Conservation (phyloP, 192 early-diverging fungal species). For the Irineochytrium annulatum region DNA sequence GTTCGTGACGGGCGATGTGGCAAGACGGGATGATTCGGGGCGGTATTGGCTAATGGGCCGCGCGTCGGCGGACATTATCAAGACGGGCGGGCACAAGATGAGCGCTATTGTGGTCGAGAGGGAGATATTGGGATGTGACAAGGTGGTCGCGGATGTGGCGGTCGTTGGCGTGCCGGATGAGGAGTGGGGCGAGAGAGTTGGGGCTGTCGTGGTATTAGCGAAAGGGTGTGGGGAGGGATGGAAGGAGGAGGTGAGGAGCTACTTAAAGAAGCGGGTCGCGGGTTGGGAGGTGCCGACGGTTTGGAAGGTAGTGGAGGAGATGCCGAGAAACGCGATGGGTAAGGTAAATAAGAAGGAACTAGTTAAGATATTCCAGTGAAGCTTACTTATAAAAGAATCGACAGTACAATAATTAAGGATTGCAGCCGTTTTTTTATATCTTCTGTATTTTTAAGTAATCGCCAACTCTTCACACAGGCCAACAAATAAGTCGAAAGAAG, state of each 20-base stretch:
- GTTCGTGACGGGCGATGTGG: constrained; percentile 29
- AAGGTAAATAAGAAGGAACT: constrained; percentile 85
- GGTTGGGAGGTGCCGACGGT: constrained; percentile 71
- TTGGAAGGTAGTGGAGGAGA: constrained; percentile 41
- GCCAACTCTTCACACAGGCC: too few species aligned
- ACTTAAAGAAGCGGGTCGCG: constrained; percentile 62
- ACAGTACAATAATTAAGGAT: too few species aligned
- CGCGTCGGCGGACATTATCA: constrained; percentile 79
- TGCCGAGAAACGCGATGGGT: constrained; percentile 85
- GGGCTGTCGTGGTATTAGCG: constrained; percentile 58
- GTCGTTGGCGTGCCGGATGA: constrained; percentile 69
- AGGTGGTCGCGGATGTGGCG: constrained; percentile 62
- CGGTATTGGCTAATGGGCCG: constrained; percentile 30
- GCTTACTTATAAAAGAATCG: too few species aligned
- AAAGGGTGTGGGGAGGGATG: constrained; percentile 1
- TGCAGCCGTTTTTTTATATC: too few species aligned
- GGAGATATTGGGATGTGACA: constrained; percentile 57
- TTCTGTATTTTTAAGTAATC: too few species aligned
- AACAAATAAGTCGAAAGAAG: too few species aligned
- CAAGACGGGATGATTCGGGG: neutral
- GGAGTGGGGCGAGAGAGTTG: constrained; percentile 75
- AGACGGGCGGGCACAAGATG: constrained; percentile 85
- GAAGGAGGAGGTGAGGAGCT: constrained; percentile 33
- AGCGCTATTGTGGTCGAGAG: constrained; percentile 82
- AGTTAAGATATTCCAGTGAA: constrained; percentile 52